Evolutionary conservation across 306 rosid species (phyloP).

Genomic region (Cucumis hystrix): DNA sequence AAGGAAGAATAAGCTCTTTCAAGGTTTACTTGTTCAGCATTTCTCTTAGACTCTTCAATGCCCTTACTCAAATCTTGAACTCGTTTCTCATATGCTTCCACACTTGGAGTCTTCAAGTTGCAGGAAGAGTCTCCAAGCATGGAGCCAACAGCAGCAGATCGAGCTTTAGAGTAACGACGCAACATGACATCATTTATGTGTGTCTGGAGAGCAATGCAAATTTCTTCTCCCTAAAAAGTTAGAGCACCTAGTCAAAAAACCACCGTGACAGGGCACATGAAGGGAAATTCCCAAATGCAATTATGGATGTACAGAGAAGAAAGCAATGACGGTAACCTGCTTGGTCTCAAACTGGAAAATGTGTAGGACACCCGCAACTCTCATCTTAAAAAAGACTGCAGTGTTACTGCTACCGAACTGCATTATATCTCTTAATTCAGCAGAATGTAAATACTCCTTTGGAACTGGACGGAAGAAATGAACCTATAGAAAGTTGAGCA

Average conservation of each 20-base stretch:
- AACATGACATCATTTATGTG: conserved; percentile 93
- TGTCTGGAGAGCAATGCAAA: conserved; percentile 91
- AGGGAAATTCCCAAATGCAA: neutral
- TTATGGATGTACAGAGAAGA: neutral
- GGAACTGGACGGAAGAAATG: conserved; percentile 97
- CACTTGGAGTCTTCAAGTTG: conserved; percentile 37
- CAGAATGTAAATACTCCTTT: conserved; percentile 88
- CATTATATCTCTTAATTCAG: conserved; percentile 93
- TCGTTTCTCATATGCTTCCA: conserved; percentile 48
- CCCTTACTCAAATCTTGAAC: conserved; percentile 63
- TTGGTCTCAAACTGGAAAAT: conserved; percentile 92
- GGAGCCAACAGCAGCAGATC: conserved; percentile 38
- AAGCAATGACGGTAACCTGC: conserved; percentile 41
- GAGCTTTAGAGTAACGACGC: conserved; percentile 75
- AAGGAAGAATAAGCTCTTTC: neutral
- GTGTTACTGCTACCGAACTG: conserved; percentile 95
- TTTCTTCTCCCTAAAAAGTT: conserved; percentile 80
- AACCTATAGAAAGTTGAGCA: conserved; percentile 32
- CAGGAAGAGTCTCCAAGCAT: conserved; percentile 41
- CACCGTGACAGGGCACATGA: neutral
- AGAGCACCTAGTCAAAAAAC: conserved; percentile 6
- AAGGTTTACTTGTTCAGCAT: conserved; percentile 57
- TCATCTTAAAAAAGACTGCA: conserved; percentile 94
- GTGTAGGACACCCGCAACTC: conserved; percentile 97
- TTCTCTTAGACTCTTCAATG: conserved; percentile 71